Base-by-base conservation (phyloP, 345 rosid genomes). In the Cardamine resedifolia region DNA sequence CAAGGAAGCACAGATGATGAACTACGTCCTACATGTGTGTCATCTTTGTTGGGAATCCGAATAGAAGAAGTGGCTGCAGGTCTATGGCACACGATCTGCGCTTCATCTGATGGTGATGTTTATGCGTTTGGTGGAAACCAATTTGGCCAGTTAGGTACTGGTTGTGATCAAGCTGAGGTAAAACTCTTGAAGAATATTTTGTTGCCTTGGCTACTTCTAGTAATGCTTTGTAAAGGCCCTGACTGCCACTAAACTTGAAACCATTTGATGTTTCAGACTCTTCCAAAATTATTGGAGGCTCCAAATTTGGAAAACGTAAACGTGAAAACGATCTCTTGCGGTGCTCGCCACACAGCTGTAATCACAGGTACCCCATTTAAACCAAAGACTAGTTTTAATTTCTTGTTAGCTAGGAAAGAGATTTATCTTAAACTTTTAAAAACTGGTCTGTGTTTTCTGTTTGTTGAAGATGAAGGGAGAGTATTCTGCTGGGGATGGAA, bases 401-500 rank as follows among this genome's bases (percentile, higher is more conserved):
- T 44, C 9, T n/a, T 44, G 20, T 15, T 44, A n/a, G 20, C 48
- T 44, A 44, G 1, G 49, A 16, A 44, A 44, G 3, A 44, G 1
- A 7, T 44, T 44, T 10, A 16, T 44, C 21, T n/a, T 43, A 43
- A n/a, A 43, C 19, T 43, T 43, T 2, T 6, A n/a, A 15, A 43
- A 43, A 44, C 4, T 16, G 49, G 0, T 44, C 3, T 44, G 49
- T 16, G 3, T 44, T 43, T n/a, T 44, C n/a, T 44, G 49, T 16
- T 16, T 44, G 19, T 16, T 44, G 49, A 44, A 44, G 99, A 74
- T 68, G 96, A 90, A 60, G 83, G 85, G 26, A 82, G 80, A 73
- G 86, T 87, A 26, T 88, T 87, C 71, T 87, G 96, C 85, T 96
- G 99, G 99, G 99, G 99, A 43, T 96, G 99, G 99, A 96, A 92